Base-by-base conservation (phyloP, 1,284 basidiomycete genomes). In the Moesziomyces sp. region DNA sequence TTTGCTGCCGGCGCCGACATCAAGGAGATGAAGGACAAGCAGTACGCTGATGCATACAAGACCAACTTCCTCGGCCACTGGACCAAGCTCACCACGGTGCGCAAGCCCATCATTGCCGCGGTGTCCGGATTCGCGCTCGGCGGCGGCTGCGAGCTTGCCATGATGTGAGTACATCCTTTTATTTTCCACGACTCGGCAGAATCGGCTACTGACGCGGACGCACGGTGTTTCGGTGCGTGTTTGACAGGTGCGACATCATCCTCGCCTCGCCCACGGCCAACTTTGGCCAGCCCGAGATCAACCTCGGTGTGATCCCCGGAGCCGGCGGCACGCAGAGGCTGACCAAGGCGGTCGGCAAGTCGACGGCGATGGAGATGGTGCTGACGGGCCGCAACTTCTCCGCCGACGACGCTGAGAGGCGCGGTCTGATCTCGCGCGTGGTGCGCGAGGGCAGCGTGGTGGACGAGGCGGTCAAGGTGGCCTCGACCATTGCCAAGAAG, bases 221-320 rank as follows among this genome's bases (percentile, higher is more conserved):
- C 14, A 40, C 18, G 14, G 33, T 18, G 21, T 57, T 18, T 38
- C n/a, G 33, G 10, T 23, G 5, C 28, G 11, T 8, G 5, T 2
- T 40, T 5, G 46, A 46, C 75, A 86, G 84, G 85, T 87, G 93
- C 85, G 97, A 99, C 86, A 95, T 99, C 85, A 91, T 98, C 82
- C 89, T 98, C 66, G 94, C 92, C n/a, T 92, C 94, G 7, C 92
- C 93, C 6, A 93, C 89, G 21, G 96, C 97, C 38, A 90, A 90
- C 76, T 97, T 99, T 80, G 94, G 94, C 40, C 97, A 98, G 85
- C 96, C 97, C 35, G 97, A 99, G 85, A 96, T 99, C 86, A 96
- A 94, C 84, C 88, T 99, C 50, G 96, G 97, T 68, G 92, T 96
- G 71, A 98, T 98, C 82, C 96, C 97, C 18, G 93, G 93, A 13